These are phyloP conservation scores for Hymenotorrendiella dingleyae DNA, from an alignment of 2,329 filamentous ascomycete species.

Conservation along the genomic window DNA sequence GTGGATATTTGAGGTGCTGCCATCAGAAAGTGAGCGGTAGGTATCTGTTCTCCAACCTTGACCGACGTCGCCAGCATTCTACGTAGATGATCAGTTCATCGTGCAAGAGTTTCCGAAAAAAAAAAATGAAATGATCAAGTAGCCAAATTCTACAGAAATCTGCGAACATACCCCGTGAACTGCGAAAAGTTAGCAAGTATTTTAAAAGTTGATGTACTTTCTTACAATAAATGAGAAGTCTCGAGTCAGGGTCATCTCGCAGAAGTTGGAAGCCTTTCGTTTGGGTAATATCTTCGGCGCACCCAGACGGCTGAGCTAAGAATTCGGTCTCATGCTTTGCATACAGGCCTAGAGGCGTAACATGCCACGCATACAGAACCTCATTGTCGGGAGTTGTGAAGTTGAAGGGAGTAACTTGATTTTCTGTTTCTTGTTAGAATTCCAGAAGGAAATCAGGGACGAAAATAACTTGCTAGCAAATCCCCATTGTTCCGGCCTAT, in stretches of 20 bases:
- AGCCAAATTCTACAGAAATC: background rate
- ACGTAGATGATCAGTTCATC: conserved; percentile 14
- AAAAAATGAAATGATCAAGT: background rate
- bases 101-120: background rate
- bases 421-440: conserved; percentile 44
- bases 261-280: conserved; percentile 57
- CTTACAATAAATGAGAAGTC: conserved; percentile 59
- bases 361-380: conserved; percentile 82
- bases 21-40: conserved; percentile 71
- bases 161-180: conserved; percentile 61
- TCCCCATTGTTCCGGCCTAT: conserved; percentile 75
- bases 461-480: conserved; percentile 61
- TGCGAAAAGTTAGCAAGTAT: conserved; percentile 27
- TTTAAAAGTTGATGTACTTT: conserved; percentile 7
- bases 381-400: conserved; percentile 70
- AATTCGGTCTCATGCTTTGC: conserved; percentile 62
- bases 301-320: conserved; percentile 39
- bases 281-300: conserved; percentile 44
- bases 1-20: conserved; percentile 64
- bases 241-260: conserved; percentile 55
- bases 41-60: conserved; percentile 70
- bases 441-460: background rate
- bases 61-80: conserved; percentile 83
- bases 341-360: conserved; percentile 75
- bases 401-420: conserved; percentile 83